A percentile compares a stretch with the other conserved stretches of the same genome.
Conservation (phyloP, 2,329 filamentous ascomycete species). For the Myrmaecium sp. region DNA sequence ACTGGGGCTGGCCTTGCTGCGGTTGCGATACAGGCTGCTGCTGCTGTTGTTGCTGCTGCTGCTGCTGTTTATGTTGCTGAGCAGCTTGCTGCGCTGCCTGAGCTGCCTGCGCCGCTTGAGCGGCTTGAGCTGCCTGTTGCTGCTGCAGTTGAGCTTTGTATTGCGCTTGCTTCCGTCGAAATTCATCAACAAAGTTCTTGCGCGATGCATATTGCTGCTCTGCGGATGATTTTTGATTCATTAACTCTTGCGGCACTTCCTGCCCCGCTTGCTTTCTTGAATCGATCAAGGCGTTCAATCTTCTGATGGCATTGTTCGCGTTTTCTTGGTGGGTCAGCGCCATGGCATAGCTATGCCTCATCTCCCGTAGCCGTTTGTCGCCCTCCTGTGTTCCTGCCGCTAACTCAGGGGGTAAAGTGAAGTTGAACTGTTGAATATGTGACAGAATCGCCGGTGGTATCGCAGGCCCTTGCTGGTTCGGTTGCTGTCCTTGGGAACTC, state of each 20-base stretch:
- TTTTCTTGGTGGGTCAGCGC: conserved; percentile 17
- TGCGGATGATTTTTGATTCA: conserved; percentile 11
- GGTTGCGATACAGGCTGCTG: conserved; percentile 5
- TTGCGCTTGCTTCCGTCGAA: conserved; percentile 16
- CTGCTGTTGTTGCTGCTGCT: conserved; percentile 14
- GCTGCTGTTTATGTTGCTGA: conserved; percentile 8
- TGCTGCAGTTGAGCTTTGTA: conserved; percentile 14
- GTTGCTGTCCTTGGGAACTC: conserved; percentile 5
- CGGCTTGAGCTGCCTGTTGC: conserved; percentile 9
- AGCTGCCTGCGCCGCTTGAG: conserved; percentile 3
- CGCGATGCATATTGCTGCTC: conserved; percentile 14
- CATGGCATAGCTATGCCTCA: conserved; percentile 17
- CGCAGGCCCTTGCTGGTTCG: conserved; percentile 7
- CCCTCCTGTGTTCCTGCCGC: conserved; percentile 18
- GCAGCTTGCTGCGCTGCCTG: conserved; percentile 10
- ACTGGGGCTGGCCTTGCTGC: conserved; percentile 2
- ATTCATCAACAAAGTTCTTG: conserved; percentile 18
- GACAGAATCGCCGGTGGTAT: conserved; percentile 18
- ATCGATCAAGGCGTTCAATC: conserved; percentile 13
- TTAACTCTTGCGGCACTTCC: conserved; percentile 15
- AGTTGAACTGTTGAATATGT: conserved; percentile 19
- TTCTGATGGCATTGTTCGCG: conserved; percentile 11
- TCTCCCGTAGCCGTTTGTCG: conserved; percentile 18
- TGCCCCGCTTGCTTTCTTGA: conserved; percentile 15
- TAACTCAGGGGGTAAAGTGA: conserved; percentile 14